phyloP scores from a whole-genome alignment of 1,139 yeast genomes.

The Pichia sp. region DNA sequence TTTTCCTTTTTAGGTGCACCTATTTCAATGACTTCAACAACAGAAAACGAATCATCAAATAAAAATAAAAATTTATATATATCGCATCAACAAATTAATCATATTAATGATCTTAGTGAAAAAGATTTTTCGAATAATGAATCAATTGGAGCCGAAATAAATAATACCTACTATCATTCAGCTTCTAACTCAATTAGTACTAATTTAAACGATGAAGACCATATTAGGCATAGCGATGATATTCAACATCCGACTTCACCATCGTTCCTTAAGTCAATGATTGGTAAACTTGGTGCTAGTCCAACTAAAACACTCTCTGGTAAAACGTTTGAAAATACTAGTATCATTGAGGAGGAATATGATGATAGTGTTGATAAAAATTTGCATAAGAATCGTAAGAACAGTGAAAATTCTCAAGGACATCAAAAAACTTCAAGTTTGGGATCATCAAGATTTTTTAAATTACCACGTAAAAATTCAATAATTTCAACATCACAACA shows the following conservation, averaged over 20 bases:
- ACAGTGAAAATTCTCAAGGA: neutral
- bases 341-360: conserved; percentile 7
- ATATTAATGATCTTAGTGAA: neutral
- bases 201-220: too few species aligned
- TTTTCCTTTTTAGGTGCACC: conserved; percentile 18
- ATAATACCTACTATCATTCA: too few species aligned
- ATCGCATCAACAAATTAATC: too few species aligned
- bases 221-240: neutral
- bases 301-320: conserved; percentile 27
- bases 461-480: conserved; percentile 14
- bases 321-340: conserved; percentile 6
- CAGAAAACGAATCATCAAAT: neutral
- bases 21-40: conserved; percentile 8
- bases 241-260: conserved; percentile 21
- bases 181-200: too few species aligned
- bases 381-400: neutral
- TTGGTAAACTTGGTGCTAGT: conserved; percentile 28
- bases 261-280: conserved; percentile 25
- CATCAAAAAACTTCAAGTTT: conserved; percentile 5
- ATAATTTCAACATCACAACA: conserved; percentile 8
- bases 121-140: neutral
- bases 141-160: neutral
- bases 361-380: conserved; percentile 19
- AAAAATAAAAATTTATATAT: too few species aligned
- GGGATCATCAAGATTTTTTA: conserved; percentile 27